Percentiles rank a stretch among this genome's conserved stretches.
phyloP scores from a whole-genome alignment of 163 green algal species.

The Scenedesmus sp. region DNA sequence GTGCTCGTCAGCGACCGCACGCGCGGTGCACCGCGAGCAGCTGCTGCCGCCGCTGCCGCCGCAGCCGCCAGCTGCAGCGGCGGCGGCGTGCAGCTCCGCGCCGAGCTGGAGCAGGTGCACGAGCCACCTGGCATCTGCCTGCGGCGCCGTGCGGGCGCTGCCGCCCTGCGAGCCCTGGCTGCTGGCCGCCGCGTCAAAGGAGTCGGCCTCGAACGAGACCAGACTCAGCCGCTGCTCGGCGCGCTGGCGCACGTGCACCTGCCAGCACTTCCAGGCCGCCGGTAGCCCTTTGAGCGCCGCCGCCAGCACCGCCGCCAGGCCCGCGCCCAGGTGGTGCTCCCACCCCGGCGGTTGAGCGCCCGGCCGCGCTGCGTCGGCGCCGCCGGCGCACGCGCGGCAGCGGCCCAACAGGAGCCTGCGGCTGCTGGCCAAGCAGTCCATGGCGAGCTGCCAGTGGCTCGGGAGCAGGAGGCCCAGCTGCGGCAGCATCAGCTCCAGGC shows the following conservation, averaged over 20 bases:
- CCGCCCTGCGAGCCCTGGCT: slow-evolving; percentile 6
- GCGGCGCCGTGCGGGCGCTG: too few relatives aligned
- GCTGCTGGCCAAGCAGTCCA: slow-evolving; percentile 5
- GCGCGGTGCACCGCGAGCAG: neutral
- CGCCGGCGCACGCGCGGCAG: neutral
- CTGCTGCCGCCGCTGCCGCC: slow-evolving; percentile 4
- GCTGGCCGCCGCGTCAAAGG: neutral
- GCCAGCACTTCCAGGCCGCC: slow-evolving; percentile 24
- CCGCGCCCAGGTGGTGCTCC: slow-evolving; percentile 1
- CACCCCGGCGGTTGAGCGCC: neutral
- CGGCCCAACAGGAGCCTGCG: neutral
- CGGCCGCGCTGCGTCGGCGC: too few relatives aligned
- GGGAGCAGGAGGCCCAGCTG: neutral
- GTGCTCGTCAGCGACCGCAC: slow-evolving; percentile 1
- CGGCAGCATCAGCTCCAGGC: slow-evolving; percentile 23
- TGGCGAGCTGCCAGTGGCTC: slow-evolving; percentile 2
- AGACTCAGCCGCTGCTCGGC: slow-evolving; percentile 20
- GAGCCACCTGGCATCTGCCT: slow-evolving; percentile 36
- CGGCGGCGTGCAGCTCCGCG: neutral
- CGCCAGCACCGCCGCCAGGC: slow-evolving; percentile 2
- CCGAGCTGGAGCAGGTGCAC: slow-evolving; percentile 31
- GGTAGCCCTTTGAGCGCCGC: slow-evolving; percentile 1
- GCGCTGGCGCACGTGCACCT: neutral
- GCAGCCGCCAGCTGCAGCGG: neutral
- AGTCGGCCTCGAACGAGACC: neutral